A percentile compares a stretch with the other conserved stretches of the same genome.
These are phyloP conservation scores for Gonium pectorale DNA, from an alignment of 139 green algal genomes.

Conservation along the genomic window DNA sequence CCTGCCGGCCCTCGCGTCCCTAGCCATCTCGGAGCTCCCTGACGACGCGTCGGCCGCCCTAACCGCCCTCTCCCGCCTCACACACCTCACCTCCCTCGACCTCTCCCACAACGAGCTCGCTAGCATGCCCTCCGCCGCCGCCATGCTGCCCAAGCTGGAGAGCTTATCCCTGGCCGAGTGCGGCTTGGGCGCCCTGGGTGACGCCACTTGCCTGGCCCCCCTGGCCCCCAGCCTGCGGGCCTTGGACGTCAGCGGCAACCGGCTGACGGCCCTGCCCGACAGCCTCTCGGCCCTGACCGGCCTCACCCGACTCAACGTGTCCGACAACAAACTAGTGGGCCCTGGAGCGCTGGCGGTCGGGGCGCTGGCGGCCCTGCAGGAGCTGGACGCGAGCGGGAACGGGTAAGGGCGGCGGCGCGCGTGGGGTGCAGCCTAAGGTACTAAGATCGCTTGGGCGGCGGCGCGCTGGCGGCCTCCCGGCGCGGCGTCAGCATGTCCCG, in stretches of 20 bases:
- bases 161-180: background rate
- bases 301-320: constrained; percentile 69
- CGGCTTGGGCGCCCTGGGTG: background rate
- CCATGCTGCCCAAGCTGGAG: background rate
- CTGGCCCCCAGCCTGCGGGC: background rate
- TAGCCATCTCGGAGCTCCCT: background rate
- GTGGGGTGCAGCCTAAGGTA: too few relatives aligned
- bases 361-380: background rate
- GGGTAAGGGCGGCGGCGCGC: too few relatives aligned
- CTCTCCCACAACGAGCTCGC: constrained; percentile 4
- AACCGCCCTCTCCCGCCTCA: background rate
- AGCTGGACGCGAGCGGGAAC: background rate
- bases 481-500: too few relatives aligned
- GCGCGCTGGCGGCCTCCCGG: too few relatives aligned
- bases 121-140: background rate
- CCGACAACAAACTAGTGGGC: constrained; percentile 50
- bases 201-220: background rate
- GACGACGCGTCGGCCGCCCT: background rate
- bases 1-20: background rate
- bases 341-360: background rate
- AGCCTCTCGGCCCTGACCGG: constrained; percentile 48
- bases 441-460: too few relatives aligned
- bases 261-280: constrained; percentile 54
- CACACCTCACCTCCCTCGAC: constrained; percentile 32
- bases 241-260: constrained; percentile 37